Percentiles rank a stretch among this genome's conserved stretches.
Conservation (phyloP, 768 basidiomycete genomes). For the Mycena sanguinolenta region DNA sequence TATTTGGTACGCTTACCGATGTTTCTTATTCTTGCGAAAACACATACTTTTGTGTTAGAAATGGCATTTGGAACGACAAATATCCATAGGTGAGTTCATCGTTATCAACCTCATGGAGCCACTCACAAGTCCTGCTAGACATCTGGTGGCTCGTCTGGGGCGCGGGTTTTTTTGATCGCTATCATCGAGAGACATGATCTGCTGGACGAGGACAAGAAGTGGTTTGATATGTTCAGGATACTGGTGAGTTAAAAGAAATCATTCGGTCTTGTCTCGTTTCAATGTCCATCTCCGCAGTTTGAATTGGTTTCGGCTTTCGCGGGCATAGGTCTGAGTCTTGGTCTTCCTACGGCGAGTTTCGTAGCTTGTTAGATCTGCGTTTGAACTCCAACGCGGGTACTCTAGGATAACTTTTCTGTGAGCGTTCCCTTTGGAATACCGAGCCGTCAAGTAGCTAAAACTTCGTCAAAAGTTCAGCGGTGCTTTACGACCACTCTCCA, state of each 20-base stretch:
- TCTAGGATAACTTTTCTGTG: constrained; percentile 66
- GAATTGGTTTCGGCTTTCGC: constrained; percentile 79
- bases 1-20: no score
- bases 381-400: neutral
- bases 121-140: constrained; percentile 63
- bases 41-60: no score
- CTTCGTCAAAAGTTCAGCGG: constrained; percentile 62
- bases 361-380: neutral
- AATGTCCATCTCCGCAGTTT: no score
- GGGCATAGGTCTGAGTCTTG: constrained; percentile 78
- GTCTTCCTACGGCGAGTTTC: constrained; percentile 60
- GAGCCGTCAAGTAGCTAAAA: neutral
- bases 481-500: constrained; percentile 73
- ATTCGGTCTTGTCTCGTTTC: no score
- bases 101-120: no score
- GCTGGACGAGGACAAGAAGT: constrained; percentile 66
- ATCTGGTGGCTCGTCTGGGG: constrained; percentile 88
- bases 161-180: constrained; percentile 77
- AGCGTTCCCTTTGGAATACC: neutral
- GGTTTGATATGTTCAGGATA: constrained; percentile 72
- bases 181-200: constrained; percentile 76
- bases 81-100: constrained; percentile 57
- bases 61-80: constrained; percentile 76
- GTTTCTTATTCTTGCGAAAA: no score
- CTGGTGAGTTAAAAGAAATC: no score